Evolutionary conservation across 345 rosid species (phyloP), one percentile per base, ranked within the genome.

Genomic region (Acer saccharum): DNA sequence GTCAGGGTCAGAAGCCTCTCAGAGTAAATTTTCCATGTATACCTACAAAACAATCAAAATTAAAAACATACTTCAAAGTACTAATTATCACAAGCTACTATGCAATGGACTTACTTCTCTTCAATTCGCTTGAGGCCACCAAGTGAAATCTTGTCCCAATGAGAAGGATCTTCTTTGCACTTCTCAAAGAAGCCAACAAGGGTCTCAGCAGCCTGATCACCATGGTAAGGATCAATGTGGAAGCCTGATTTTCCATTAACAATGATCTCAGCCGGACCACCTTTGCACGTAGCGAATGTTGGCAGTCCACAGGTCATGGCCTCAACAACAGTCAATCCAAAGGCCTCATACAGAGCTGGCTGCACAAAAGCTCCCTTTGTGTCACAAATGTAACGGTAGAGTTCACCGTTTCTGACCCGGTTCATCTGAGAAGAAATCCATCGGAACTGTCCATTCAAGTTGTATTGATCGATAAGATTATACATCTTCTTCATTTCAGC

Each of bases 251-350:
- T 89, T 6, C 97, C 97, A 1, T 95, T 81, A 29, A 91, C 98
- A 25, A 93, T 95, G 72, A 95, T 95, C 95, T 95, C 98, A 73
- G 98, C 97, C 0, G 98, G 98, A 32, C 98, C 98, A 81, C 98
- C 98, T 27, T 95, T 89, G 85, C 90, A 87, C 27, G 98, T 95
- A 1, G 96, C 93, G 5, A 92, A 91, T 13, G 97, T 94, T 11
- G 95, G 97, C 82, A 94, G 77, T 0, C 98, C 97, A 77, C 97
- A 90, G 21, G 93, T 87, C 97, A 93, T 94, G 57, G 97, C 92
- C 90, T 94, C 97, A 2, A 94, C 90, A 23, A 94, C 97, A 1
- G 98, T 94, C 81, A 94, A 80, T 0, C 96, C 98, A 23, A 94
- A 94, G 39, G 97, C 98, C 74, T 94, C 97, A 21, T 92, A 94